These are phyloP conservation scores for Lipomyces chichibuensis DNA, from an alignment of 805 yeast species.

Conservation along the genomic window DNA sequence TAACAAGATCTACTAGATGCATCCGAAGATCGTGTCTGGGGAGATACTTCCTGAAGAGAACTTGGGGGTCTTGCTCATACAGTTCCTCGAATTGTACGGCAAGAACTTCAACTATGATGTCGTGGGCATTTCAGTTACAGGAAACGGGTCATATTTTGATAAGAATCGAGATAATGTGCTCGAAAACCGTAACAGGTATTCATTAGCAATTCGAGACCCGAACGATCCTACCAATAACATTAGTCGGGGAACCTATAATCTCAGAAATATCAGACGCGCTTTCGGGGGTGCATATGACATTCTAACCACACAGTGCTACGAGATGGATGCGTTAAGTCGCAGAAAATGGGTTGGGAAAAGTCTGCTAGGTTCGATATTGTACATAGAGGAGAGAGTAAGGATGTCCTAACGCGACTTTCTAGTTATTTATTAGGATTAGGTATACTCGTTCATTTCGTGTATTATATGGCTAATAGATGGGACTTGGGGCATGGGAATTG, in stretches of 20 bases:
- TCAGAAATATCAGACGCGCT: constrained; percentile 77
- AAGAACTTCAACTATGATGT: constrained; percentile 82
- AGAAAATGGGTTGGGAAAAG: constrained; percentile 70
- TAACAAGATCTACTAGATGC: constrained; percentile 48
- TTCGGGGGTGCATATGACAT: constrained; percentile 87
- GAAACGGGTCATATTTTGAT: constrained; percentile 59
- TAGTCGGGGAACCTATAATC: constrained; percentile 73
- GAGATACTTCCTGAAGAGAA: constrained; percentile 71
- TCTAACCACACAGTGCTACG: constrained; percentile 73
- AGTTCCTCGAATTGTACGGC: constrained; percentile 91
- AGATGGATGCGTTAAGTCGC: constrained; percentile 65
- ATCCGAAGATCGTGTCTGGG: constrained; percentile 72
- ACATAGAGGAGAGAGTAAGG: neutral
- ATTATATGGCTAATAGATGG: neutral
- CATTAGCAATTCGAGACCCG: constrained; percentile 86
- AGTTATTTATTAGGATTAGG: neutral
- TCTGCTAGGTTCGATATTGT: constrained; percentile 58
- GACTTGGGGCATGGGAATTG: neutral
- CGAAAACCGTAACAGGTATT: constrained; percentile 51
- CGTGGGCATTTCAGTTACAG: constrained; percentile 65
- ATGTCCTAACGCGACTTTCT: neutral
- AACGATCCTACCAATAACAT: constrained; percentile 81
- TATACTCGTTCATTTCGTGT: neutral
- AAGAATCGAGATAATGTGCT: constrained; percentile 60
- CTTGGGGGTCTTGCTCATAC: constrained; percentile 82